Evolutionary conservation across 805 yeast species (phyloP).

Genomic region (Isabelozyma rhagii): DNA sequence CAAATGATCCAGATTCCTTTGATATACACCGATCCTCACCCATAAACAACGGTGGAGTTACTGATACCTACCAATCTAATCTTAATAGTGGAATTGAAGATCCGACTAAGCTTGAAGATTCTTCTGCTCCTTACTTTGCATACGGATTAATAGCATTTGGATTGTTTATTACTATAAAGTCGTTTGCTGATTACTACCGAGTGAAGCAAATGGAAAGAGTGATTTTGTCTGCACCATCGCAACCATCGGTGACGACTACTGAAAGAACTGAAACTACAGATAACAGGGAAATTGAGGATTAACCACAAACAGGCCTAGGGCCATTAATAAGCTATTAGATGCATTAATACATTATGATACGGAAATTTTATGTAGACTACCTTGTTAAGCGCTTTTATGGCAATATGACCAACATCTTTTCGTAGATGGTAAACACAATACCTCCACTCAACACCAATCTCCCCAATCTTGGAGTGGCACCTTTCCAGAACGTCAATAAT

Average conservation of each 20-base stretch:
- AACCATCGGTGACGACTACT: constrained; percentile 9
- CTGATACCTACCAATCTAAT: constrained; percentile 29
- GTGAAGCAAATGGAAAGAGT: constrained; percentile 75
- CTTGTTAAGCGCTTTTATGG: constrained; percentile 14
- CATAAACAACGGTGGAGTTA: constrained; percentile 19
- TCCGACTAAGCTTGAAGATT: constrained; percentile 2
- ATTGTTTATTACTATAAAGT: constrained; percentile 56
- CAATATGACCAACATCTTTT: constrained; percentile 72
- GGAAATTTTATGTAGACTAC: too few species aligned
- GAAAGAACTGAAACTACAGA: constrained; percentile 1
- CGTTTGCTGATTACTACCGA: constrained; percentile 66
- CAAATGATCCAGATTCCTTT: constrained; percentile 30
- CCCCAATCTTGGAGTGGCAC: constrained; percentile 96
- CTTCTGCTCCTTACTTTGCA: constrained; percentile 52
- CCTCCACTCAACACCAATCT: constrained; percentile 93
- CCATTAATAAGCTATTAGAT: not conserved
- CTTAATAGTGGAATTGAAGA: constrained; percentile 7
- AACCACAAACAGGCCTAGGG: too few species aligned
- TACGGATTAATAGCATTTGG: constrained; percentile 69
- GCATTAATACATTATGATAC: not conserved
- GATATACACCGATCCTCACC: constrained; percentile 26
- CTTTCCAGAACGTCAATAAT: constrained; percentile 89
- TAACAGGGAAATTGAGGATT: too few species aligned
- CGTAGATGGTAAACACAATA: constrained; percentile 94
- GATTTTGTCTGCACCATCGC: constrained; percentile 47